Percentiles rank a stretch among this genome's conserved stretches.
Conservation (phyloP, 2,329 filamentous ascomycete genomes). For the Pseudocercospora musae region DNA sequence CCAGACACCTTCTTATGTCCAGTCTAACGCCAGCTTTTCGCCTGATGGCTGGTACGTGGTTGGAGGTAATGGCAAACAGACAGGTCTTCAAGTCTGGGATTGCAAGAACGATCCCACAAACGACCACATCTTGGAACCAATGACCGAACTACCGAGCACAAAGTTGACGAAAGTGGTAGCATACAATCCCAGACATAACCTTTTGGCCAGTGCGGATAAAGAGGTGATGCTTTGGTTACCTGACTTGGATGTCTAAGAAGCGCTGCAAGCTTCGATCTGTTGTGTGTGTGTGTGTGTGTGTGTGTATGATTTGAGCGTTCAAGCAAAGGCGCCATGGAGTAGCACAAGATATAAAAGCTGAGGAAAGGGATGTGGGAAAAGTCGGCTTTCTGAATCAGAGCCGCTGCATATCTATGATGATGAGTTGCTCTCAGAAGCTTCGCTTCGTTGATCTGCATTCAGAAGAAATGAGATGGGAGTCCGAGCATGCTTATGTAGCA, state of each 20-base stretch:
- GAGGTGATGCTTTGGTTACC: constrained; percentile 55
- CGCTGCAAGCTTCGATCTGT: neutral
- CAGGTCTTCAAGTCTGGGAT: constrained; percentile 85
- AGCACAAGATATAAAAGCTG: neutral
- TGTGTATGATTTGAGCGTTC: neutral
- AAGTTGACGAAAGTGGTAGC: constrained; percentile 71
- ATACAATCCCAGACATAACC: constrained; percentile 88
- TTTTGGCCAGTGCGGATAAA: constrained; percentile 84
- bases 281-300: too few relatives aligned
- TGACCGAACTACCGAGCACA: constrained; percentile 59
- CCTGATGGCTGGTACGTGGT: constrained; percentile 87
- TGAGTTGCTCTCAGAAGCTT: neutral
- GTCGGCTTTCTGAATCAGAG: neutral
- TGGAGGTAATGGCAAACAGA: constrained; percentile 63
- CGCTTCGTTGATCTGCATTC: neutral
- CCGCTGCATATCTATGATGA: neutral
- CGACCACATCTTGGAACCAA: constrained; percentile 61
- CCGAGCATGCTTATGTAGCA: neutral
- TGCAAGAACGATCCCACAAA: constrained; percentile 52
- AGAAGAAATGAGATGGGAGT: neutral
- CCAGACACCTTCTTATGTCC: constrained; percentile 48
- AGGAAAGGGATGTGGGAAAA: neutral
- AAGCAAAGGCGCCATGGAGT: neutral
- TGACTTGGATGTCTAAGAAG: constrained; percentile 7
- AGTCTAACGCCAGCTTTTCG: constrained; percentile 81